These are phyloP conservation scores for Canariomyces notabilis DNA, from an alignment of 2,329 filamentous ascomycete species.

Conservation along the genomic window DNA sequence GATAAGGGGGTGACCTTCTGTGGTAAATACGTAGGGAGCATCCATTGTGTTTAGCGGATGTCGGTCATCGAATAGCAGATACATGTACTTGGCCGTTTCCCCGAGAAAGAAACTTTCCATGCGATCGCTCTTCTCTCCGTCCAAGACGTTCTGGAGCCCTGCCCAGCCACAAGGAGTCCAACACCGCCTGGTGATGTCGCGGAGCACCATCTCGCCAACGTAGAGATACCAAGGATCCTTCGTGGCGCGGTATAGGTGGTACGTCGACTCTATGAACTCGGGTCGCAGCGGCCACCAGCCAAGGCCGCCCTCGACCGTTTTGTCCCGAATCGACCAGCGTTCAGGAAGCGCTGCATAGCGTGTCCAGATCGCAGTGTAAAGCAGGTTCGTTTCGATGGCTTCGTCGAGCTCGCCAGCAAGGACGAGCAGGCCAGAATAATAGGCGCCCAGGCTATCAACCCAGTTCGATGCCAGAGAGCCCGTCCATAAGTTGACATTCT, in stretches of 20 bases:
- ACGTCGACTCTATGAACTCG: conserved; percentile 95
- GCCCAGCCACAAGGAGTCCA: conserved; percentile 92
- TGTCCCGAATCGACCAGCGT: conserved; percentile 82
- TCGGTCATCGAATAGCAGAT: conserved; percentile 77
- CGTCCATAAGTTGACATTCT: conserved; percentile 82
- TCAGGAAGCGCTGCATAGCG: conserved; percentile 91
- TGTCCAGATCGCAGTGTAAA: conserved; percentile 92
- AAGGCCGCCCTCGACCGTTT: conserved; percentile 77
- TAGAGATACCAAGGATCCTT: conserved; percentile 94
- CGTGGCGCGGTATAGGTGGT: conserved; percentile 91
- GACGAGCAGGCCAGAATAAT: conserved; percentile 84
- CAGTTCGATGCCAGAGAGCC: conserved; percentile 86
- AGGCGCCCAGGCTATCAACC: conserved; percentile 94
- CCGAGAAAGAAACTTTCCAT: conserved; percentile 99
- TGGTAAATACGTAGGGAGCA: conserved; percentile 86
- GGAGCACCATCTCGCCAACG: conserved; percentile 90
- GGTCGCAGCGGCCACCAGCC: conserved; percentile 94
- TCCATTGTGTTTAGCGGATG: conserved; percentile 88
- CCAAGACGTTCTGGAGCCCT: conserved; percentile 75
- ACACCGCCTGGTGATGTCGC: conserved; percentile 82
- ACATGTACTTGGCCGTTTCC: conserved; percentile 94
- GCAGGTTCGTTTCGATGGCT: conserved; percentile 80
- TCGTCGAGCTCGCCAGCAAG: conserved; percentile 87
- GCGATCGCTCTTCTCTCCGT: conserved; percentile 81
- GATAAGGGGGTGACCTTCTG: conserved; percentile 88